Base-by-base conservation (phyloP, 331 rosid genomes). In the Cydonia oblonga region DNA sequence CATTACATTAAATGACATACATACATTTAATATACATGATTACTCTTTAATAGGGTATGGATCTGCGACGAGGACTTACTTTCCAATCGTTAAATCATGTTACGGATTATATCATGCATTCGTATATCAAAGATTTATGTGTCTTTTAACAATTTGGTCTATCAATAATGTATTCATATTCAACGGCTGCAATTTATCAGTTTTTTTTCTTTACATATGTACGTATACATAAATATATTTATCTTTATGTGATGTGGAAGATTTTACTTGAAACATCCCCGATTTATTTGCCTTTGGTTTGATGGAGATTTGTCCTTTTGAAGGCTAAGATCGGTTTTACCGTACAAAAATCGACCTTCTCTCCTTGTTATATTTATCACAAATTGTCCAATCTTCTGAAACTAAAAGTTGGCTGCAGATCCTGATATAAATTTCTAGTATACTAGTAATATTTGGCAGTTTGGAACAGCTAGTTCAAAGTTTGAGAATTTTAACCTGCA, bases 401-500 rank as follows among this genome's bases (percentile, higher is more conserved):
- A 62, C 42, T 29, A 14, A 49, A 62, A 62, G 66, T 62, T 62
- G 66, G 66, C 66, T 62, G 20, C 7, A 69, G 29, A 70, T 7
- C 33, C 24, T 71, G 24, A 38, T 18, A 14, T 22, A 30, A 2
- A 56, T 5, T 11, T 26, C 6, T 30, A 52, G 49, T n/a, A 29
- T 15, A 29, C 42, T 62, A 9, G 66, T 19, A 62, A 18, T 28
- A 24, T 1, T 23, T 56, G 18, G 24, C 14, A 38, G 40, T 54
- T 16, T 40, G n/a, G 42, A 71, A 29, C 56, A 38, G 14, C 53
- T n/a, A 74, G 53, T 32, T 74, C 52, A 52, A 49, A 32, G 33
- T 68, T 52, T 46, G 4, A 6, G 12, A 38, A 18, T 69, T n/a
- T 59, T 74, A 16, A 35, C 12, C 35, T 54, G 71, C 82, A 93